These are phyloP conservation scores for Vachellia pachyceras DNA, from an alignment of 306 rosid species.

Conservation along the genomic window DNA sequence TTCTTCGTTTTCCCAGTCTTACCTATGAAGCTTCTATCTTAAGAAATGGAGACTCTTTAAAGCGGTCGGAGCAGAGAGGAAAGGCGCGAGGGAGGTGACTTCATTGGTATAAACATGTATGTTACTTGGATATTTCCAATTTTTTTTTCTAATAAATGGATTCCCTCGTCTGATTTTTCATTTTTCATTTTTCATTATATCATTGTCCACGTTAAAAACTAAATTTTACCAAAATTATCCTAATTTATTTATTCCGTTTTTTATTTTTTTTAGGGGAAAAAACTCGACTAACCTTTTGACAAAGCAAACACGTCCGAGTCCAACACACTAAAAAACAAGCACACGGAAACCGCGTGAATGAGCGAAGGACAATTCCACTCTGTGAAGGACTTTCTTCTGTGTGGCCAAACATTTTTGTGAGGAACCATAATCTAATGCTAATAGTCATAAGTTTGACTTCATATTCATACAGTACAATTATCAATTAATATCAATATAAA, in stretches of 20 bases:
- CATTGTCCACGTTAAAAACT: neutral
- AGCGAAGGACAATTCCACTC: neutral
- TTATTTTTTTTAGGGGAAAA: too few relatives aligned
- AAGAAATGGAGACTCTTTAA: neutral
- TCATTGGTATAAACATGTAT: neutral
- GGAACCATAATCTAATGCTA: neutral
- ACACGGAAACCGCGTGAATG: neutral
- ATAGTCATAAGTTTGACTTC: neutral
- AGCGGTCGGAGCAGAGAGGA: neutral
- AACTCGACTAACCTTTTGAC: neutral
- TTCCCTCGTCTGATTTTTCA: too few relatives aligned
- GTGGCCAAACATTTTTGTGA: neutral
- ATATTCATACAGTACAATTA: neutral
- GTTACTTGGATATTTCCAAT: too few relatives aligned
- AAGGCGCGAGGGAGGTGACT: neutral
- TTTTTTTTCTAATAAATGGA: neutral
- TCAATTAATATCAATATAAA: neutral
- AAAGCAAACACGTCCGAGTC: neutral
- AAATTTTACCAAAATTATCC: neutral
- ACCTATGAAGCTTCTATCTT: too few relatives aligned
- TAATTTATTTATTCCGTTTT: neutral
- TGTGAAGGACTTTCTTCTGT: neutral
- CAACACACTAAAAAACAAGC: neutral
- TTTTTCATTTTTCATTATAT: too few relatives aligned
- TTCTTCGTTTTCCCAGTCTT: constrained; percentile 12